phyloP scores from a whole-genome alignment of 148 eudicot genomes.

The Amaranthus palmeri region DNA sequence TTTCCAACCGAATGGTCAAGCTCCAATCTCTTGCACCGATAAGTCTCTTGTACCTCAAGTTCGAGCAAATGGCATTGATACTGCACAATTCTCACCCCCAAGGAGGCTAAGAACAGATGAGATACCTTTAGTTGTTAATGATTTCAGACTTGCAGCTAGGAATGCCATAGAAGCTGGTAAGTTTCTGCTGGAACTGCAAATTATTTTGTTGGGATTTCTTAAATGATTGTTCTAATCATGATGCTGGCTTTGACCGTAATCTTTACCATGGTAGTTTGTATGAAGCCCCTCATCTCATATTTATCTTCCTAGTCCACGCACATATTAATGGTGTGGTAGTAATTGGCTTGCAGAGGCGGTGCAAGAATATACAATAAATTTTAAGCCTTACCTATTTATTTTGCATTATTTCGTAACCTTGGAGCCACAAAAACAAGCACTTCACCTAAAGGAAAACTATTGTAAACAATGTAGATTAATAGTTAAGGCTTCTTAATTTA shows the following conservation, averaged over 20 bases:
- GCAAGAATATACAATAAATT: no score
- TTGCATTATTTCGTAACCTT: no score
- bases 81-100: constrained; percentile 31
- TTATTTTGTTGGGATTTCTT: background rate
- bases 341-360: no score
- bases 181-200: background rate
- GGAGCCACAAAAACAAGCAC: no score
- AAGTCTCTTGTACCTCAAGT: constrained; percentile 32
- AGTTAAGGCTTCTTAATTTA: no score
- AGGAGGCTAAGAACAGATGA: constrained; percentile 33
- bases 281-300: background rate
- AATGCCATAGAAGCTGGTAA: constrained; percentile 51
- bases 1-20: constrained; percentile 46
- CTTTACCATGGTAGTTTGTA: background rate
- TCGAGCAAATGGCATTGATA: constrained; percentile 23
- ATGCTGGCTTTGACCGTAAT: background rate
- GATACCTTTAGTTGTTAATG: constrained; percentile 34
- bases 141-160: constrained; percentile 40
- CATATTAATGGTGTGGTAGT: no score
- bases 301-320: no score
- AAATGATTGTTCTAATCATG: background rate
- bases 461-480: no score
- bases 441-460: no score
- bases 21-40: constrained; percentile 42
- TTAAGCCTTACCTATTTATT: no score